A percentile compares a stretch with the other conserved stretches of the same genome.
Evolutionary conservation across 2,329 filamentous ascomycete genomes (phyloP).

Genomic region (Monosporascus cannonballus): DNA sequence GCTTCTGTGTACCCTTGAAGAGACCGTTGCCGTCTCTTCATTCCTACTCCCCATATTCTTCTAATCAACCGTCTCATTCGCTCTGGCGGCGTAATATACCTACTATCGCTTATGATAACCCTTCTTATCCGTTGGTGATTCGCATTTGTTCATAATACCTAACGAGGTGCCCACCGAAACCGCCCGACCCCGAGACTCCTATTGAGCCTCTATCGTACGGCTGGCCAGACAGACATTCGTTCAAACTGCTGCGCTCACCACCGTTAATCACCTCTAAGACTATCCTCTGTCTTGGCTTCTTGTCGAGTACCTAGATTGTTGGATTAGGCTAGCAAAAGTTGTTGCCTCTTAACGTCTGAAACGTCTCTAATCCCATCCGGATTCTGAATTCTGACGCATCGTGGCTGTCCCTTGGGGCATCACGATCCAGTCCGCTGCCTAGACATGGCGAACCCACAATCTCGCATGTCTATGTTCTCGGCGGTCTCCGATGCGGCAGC

Average conservation of each 20-base stretch:
- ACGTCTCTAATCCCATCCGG: neutral
- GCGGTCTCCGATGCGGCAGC: constrained; percentile 58
- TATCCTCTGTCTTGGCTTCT: neutral
- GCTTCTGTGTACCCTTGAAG: constrained; percentile 1
- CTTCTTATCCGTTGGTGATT: constrained; percentile 10
- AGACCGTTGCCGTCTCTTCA: constrained; percentile 5
- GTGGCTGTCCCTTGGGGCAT: constrained; percentile 37
- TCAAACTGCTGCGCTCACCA: neutral
- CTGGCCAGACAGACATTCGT: neutral
- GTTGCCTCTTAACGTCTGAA: neutral
- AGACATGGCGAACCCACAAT: constrained; percentile 48
- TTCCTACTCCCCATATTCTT: constrained; percentile 16
- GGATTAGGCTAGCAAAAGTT: neutral
- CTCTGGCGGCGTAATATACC: constrained; percentile 42
- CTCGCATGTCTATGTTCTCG: constrained; percentile 63
- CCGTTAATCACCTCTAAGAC: neutral
- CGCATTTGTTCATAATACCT: neutral
- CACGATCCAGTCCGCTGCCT: constrained; percentile 21
- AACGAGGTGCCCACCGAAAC: neutral
- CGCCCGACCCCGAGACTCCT: neutral
- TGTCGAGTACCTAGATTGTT: neutral
- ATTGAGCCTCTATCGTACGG: neutral
- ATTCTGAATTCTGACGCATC: constrained; percentile 8
- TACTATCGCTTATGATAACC: constrained; percentile 26
- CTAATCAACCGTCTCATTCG: constrained; percentile 47